phyloP scores from a whole-genome alignment of 169 alveolate genomes.

The Plasmodium falciparum region DNA sequence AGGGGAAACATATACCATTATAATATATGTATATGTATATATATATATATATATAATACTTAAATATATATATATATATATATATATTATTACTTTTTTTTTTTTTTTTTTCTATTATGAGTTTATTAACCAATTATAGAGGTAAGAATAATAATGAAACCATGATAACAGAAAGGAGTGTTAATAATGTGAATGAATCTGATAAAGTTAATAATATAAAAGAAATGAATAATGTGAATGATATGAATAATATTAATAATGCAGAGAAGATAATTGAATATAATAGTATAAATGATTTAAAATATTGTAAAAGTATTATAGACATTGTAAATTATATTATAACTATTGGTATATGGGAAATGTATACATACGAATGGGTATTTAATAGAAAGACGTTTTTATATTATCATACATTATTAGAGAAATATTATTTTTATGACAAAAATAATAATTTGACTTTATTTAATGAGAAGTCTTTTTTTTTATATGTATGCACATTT shows the following conservation, averaged over 20 bases:
- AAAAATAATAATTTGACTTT: slow-evolving; percentile 52
- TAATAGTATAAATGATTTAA: slow-evolving; percentile 24
- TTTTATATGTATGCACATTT: slow-evolving; percentile 65
- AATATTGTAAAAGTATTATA: slow-evolving; percentile 31
- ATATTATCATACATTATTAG: slow-evolving; percentile 43
- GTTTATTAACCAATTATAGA: not conserved
- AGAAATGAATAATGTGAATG: too few species aligned
- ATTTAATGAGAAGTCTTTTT: slow-evolving; percentile 46
- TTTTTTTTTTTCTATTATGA: slow-evolving; percentile 15
- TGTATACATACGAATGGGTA: slow-evolving; percentile 71
- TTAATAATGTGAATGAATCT: not conserved
- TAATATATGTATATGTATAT: not conserved
- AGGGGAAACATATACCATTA: too few species aligned
- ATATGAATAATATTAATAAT: too few species aligned
- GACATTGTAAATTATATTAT: slow-evolving; percentile 45
- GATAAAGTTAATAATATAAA: not conserved
- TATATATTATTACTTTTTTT: not conserved
- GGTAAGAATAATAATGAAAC: not conserved
- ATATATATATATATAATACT: not conserved
- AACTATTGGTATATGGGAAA: slow-evolving; percentile 62
- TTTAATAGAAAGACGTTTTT: slow-evolving; percentile 55
- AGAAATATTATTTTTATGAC: slow-evolving; percentile 54
- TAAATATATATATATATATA: not conserved
- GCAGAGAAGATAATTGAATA: not conserved
- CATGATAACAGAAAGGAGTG: not conserved